Evolutionary conservation across 768 basidiomycete genomes (phyloP), one percentile per base, ranked within the genome.

Genomic region (Trametes coccinea): DNA sequence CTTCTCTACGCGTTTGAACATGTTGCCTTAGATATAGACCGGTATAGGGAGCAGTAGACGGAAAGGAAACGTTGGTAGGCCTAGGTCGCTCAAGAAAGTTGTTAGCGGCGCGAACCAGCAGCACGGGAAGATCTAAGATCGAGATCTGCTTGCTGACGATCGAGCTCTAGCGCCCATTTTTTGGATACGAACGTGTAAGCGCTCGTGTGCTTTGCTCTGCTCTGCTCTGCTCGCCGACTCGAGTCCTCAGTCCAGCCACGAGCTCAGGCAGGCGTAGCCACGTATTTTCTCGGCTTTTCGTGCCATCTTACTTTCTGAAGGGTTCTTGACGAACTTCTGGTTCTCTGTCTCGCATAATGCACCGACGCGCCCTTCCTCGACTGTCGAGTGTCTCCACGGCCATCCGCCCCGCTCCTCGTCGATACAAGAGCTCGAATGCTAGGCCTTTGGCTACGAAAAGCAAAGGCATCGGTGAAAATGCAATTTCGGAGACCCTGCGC

Each of bases 1-100:
- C 70, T 86, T 91, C 65, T 86, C 86, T 6, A 90, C 79, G 61
- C 91, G 84, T 75, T 93, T 92, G 79, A 90, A 91, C 90, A 92
- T 92, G 50, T 6, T 47, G 14, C 7, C 41, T 43, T 8, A 13
- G 41, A 43, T 13, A 43, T n/a, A 39, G 7, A 13, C 13, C 13
- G 39, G 13, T 39, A 39, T 8, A 39, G 8, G 7, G 39, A 13
- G 41, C 8, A 9, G 41, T 37, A 11, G 41, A n/a, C 39, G 13
- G 13, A 7, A 39, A 39, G 41, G 5, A 16, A 14, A 43, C 13
- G n/a, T 5, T 43, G 41, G 14, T 8, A 13, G 41, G 13, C 5
- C 10, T 43, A n/a, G 22, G 13, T 14, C 14, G 10, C n/a, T 14
- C 41, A 16, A n/a, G 41, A 43, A 43, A 43, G 41, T 43, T 43